Evolutionary conservation across 371 early-diverging fungal genomes (phyloP).

Genomic region (Smittium mucronatum): DNA sequence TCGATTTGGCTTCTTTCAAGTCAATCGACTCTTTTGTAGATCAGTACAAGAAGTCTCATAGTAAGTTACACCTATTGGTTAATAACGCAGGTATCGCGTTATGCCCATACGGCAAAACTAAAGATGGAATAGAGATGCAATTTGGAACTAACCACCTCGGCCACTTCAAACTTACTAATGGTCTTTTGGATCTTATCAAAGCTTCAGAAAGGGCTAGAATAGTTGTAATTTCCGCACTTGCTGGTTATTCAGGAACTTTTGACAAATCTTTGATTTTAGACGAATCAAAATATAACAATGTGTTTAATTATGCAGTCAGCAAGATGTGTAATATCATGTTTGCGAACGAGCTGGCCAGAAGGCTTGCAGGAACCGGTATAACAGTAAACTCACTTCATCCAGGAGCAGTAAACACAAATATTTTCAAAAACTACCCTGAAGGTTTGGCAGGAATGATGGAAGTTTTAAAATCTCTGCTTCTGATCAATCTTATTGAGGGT

Average conservation of each 20-base stretch:
- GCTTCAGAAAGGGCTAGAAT: constrained; percentile 3
- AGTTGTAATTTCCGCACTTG: constrained; percentile 1
- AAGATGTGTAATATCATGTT: constrained; percentile 12
- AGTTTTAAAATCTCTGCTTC: constrained; percentile 7
- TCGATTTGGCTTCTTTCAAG: constrained; percentile 14
- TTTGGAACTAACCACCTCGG: constrained; percentile 22
- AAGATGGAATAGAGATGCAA: constrained; percentile 16
- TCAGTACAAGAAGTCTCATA: constrained; percentile 8
- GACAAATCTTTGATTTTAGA: constrained; percentile 12
- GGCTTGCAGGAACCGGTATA: constrained; percentile 28
- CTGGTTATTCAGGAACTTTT: constrained; percentile 19
- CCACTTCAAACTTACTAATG: constrained; percentile 13
- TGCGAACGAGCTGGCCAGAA: constrained; percentile 15
- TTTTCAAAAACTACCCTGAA: constrained; percentile 24
- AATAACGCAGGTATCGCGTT: constrained; percentile 14
- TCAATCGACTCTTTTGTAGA: constrained; percentile 10
- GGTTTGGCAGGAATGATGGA: background rate
- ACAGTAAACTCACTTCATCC: constrained; percentile 49
- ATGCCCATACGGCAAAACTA: constrained; percentile 4
- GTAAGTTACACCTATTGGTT: constrained; percentile 11
- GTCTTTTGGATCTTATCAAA: background rate
- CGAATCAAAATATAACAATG: background rate
- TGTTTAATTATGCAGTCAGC: constrained; percentile 4
- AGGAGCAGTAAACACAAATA: constrained; percentile 41
- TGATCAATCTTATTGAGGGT: constrained; percentile 32